Evolutionary conservation across 495 filamentous ascomycete species (phyloP).

Genomic region (Pyrenula aspistea): DNA sequence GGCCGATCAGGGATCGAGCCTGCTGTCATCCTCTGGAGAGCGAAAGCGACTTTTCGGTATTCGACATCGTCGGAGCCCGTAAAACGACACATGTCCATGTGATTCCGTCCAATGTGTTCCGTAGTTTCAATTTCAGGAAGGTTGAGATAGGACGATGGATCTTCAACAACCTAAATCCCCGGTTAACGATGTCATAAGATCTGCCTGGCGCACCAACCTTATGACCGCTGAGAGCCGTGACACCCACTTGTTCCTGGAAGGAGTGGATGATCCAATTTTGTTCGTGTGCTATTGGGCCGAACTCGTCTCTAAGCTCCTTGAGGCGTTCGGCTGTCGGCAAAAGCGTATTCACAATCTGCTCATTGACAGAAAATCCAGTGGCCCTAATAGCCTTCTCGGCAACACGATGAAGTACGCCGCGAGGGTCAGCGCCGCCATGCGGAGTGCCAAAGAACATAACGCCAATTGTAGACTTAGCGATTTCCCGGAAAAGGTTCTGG

Average conservation of each 20-base stretch:
- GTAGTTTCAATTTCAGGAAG: slow-evolving; percentile 10
- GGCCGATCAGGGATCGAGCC: too few relatives aligned
- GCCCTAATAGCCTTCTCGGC: slow-evolving; percentile 7
- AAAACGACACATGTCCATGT: slow-evolving; percentile 19
- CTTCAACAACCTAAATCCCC: slow-evolving; percentile 14
- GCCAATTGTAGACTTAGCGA: slow-evolving; percentile 17
- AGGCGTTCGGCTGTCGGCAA: slow-evolving; percentile 12
- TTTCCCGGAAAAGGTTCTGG: slow-evolving; percentile 9
- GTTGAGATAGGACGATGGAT: slow-evolving; percentile 14
- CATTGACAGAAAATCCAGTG: slow-evolving; percentile 7
- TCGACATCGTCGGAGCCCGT: slow-evolving; percentile 9
- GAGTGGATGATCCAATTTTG: slow-evolving; percentile 12
- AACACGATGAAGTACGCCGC: slow-evolving; percentile 5
- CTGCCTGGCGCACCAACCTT: slow-evolving; percentile 1
- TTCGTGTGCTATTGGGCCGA: slow-evolving; percentile 10
- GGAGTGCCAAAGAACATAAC: slow-evolving; percentile 23
- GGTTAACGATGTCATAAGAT: not conserved
- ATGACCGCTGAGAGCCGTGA: slow-evolving; percentile 3
- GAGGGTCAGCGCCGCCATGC: slow-evolving; percentile 11
- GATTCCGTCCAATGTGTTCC: slow-evolving; percentile 13
- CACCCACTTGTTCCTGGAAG: slow-evolving; percentile 11
- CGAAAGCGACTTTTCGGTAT: slow-evolving; percentile 5
- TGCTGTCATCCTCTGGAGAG: not conserved
- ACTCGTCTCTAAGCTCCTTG: slow-evolving; percentile 11
- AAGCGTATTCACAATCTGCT: slow-evolving; percentile 12